phyloP scores from a whole-genome alignment of 1,139 yeast genomes.

The Protomyces arabidopsidicola region DNA sequence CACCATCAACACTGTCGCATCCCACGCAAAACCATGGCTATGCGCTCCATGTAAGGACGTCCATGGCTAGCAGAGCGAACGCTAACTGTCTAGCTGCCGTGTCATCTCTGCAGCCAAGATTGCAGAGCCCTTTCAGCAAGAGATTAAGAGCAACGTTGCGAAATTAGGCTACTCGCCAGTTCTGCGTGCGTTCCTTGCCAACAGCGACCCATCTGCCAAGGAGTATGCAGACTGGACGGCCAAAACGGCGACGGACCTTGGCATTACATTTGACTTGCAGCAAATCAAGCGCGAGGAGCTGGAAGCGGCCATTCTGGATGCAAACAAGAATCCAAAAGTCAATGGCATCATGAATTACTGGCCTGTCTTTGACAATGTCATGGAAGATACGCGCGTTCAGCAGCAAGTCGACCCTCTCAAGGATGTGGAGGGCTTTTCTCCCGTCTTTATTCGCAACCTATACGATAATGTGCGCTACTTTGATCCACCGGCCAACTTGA shows the following conservation, averaged over 20 bases:
- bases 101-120: constrained; percentile 26
- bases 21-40: neutral
- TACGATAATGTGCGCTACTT: constrained; percentile 85
- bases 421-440: constrained; percentile 94
- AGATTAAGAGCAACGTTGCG: constrained; percentile 3
- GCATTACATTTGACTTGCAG: constrained; percentile 76
- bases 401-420: constrained; percentile 80
- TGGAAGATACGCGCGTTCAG: constrained; percentile 91
- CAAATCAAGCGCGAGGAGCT: constrained; percentile 72
- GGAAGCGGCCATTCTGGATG: constrained; percentile 75
- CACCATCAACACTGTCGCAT: too few relatives aligned
- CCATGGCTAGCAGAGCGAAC: too few relatives aligned
- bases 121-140: constrained; percentile 21
- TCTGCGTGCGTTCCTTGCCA: constrained; percentile 80
- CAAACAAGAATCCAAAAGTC: constrained; percentile 69
- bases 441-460: constrained; percentile 84
- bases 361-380: constrained; percentile 84
- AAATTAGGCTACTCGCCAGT: constrained; percentile 36
- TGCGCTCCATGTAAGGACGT: neutral
- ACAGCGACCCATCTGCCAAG: constrained; percentile 87
- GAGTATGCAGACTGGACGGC: constrained; percentile 97
- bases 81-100: constrained; percentile 4
- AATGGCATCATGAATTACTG: constrained; percentile 97
- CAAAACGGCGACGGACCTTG: constrained; percentile 78
- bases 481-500: constrained; percentile 55